Conservation (phyloP, 2,329 filamentous ascomycete genomes). For the Colletotrichum acutatum region DNA sequence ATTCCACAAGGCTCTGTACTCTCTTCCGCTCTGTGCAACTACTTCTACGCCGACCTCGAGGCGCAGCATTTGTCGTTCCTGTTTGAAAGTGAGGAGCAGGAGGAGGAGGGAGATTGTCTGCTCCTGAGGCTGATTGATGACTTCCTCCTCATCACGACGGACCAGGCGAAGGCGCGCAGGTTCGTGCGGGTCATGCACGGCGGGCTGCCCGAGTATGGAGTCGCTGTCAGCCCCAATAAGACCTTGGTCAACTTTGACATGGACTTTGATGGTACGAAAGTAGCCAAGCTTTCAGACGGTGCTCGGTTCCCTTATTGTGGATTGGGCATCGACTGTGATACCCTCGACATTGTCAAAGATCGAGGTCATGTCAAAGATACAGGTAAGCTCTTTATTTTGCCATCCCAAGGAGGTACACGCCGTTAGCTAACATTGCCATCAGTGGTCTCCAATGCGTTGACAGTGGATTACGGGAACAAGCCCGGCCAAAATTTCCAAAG, state of each 20-base stretch:
- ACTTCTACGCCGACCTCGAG: constrained; percentile 94
- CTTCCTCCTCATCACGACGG: constrained; percentile 86
- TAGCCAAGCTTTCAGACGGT: constrained; percentile 57
- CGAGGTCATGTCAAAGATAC: constrained; percentile 61
- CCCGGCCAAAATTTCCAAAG: constrained; percentile 84
- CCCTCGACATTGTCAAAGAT: constrained; percentile 80
- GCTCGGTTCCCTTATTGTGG: constrained; percentile 90
- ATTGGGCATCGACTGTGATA: constrained; percentile 77
- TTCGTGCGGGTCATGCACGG: constrained; percentile 86
- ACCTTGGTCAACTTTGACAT: constrained; percentile 87
- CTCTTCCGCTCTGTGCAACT: constrained; percentile 89
- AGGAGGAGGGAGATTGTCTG: constrained; percentile 60
- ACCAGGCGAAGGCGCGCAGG: constrained; percentile 70
- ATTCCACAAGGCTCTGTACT: constrained; percentile 95
- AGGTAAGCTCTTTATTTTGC: constrained; percentile 53
- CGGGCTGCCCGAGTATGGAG: constrained; percentile 83
- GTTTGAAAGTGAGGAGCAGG: constrained; percentile 46
- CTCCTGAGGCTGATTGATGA: constrained; percentile 90
- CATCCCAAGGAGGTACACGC: not conserved
- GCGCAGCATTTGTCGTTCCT: constrained; percentile 75
- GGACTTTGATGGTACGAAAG: constrained; percentile 60
- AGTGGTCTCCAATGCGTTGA: constrained; percentile 77
- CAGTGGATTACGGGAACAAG: constrained; percentile 77
- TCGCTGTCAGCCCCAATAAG: constrained; percentile 80
- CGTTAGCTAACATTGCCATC: constrained; percentile 31